Evolutionary conservation across 306 rosid species (phyloP), one percentile per base, ranked within the genome.

Genomic region (Datisca glomerata): DNA sequence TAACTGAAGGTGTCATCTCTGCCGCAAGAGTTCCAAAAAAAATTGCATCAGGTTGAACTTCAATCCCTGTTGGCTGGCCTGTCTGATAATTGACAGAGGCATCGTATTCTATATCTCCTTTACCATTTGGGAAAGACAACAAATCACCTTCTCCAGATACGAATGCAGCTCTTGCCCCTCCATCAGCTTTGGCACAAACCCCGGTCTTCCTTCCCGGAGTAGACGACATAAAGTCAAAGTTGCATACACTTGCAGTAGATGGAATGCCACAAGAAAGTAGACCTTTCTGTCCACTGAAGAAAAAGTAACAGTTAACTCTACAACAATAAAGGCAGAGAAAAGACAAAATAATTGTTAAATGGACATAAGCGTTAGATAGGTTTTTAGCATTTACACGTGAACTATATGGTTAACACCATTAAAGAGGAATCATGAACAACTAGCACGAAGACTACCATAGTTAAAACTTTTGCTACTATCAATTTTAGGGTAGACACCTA

Each of bases 91-190:
- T 36, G 4, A 36, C 31, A 32, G 24, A 34, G 22, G 10, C 36
- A 16, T 51, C 57, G 14, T 24, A 23, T 34, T 22, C 48, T 8
- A 24, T 1, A 40, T 19, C 43, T 38, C 43, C 15, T 16, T 19
- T 41, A 18, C 59, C 42, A 20, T 49, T 41, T 8, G 49, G 21
- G 29, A 22, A 55, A 47, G 75, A 59, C 36, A 67, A 54, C 23
- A 72, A 57, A 43, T 51, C 71, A 51, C 60, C 75, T 56, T 68
- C 78, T 22, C 68, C 75, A 48, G 67, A 61, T 57, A 53, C 21
- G 50, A 71, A 12, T 17, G 49, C 41, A 32, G 66, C 66, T 44
- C 66, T 57, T 41, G 61, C 65, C 47, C 36, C 46, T 12, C 53
- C 41, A 41, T 29, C 49, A 25, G 20, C 63, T 55, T 57, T 60